Evolutionary conservation across 257 asterid genomes (phyloP), one percentile per base, ranked within the genome.

Genomic region (Fraxinus americana): DNA sequence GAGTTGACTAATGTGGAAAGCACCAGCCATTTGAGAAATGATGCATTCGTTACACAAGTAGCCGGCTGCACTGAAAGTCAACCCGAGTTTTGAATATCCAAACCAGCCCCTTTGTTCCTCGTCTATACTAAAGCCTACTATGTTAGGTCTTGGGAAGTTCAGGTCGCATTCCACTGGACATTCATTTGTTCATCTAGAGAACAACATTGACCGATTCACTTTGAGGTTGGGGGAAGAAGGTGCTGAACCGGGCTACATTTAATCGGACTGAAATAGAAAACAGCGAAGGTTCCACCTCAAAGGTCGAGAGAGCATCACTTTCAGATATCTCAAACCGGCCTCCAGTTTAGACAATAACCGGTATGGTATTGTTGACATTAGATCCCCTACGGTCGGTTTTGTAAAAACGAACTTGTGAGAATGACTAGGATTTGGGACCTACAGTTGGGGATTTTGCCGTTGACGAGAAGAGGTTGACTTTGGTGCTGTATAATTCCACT

Each of bases 161-260:
- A 77, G 94, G 35, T 95, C 98, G 4, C 96, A 93, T 70, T 91
- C 99, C 1, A 91, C 99, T 5, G 98, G 98, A 2, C 98, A 95
- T 75, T 91, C 94, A 0, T 9, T 91, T 80, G 97, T 89, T 27
- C 88, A 83, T 71, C 97, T 93, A 10, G 97, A 88, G 0, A 90
- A 83, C 16, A 91, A 89, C 23, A 73, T 89, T 0, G 98, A 95
- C 4, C 87, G 98, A 67, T 93, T 84, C 82, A 95, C 97, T 5
- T 67, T 95, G 34, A 85, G 90, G 30, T 73, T 95, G 16, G 94
- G 97, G 0, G 89, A 78, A 2, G 89, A 97, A 89, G 73, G 84
- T 95, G 87, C 85, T 93, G 80, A 82, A 85, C 66, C 94, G 96
- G 30, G 94, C 94, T 7, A 38, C 78, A 7, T 25, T 93, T 74